Conservation (phyloP, 2,329 filamentous ascomycete species). For the Daldinia sp. region DNA sequence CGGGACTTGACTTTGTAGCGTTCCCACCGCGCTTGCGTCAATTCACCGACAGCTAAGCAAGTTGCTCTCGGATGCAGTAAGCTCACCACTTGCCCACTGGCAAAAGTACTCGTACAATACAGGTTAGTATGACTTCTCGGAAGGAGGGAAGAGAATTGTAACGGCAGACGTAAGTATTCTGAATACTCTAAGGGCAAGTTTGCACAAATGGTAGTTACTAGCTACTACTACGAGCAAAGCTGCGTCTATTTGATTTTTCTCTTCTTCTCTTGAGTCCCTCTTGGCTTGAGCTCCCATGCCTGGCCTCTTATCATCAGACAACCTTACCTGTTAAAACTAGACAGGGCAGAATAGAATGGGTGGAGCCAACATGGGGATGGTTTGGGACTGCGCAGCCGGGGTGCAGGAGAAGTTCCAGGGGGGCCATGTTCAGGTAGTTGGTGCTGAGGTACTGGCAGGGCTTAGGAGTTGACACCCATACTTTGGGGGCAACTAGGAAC, state of each 20-base stretch:
- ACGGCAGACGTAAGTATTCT: constrained; percentile 33
- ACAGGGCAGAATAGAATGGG: constrained; percentile 38
- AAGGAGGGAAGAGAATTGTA: constrained; percentile 27
- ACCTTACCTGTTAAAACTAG: constrained; percentile 37
- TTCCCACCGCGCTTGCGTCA: constrained; percentile 34
- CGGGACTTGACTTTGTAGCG: constrained; percentile 28
- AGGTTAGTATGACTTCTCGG: constrained; percentile 21
- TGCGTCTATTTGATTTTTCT: constrained; percentile 36
- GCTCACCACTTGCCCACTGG: constrained; percentile 36
- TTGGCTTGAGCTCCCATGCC: constrained; percentile 42
- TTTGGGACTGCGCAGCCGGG: constrained; percentile 45
- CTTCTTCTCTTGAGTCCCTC: constrained; percentile 32
- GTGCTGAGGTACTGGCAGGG: constrained; percentile 45
- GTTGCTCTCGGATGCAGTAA: constrained; percentile 36
- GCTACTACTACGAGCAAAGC: constrained; percentile 27
- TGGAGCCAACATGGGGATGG: constrained; percentile 43
- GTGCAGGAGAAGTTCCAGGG: constrained; percentile 44
- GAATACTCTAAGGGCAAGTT: constrained; percentile 26
- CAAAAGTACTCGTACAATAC: constrained; percentile 11
- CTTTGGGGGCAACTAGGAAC: constrained; percentile 37
- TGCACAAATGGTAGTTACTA: constrained; percentile 22
- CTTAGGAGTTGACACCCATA: constrained; percentile 45
- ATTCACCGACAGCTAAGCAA: constrained; percentile 37
- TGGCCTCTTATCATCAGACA: constrained; percentile 44
- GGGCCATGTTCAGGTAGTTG: constrained; percentile 43